Percentiles rank a stretch among this genome's conserved stretches.
phyloP scores from a whole-genome alignment of 768 basidiomycete genomes.

The Rubroboletus satanas region DNA sequence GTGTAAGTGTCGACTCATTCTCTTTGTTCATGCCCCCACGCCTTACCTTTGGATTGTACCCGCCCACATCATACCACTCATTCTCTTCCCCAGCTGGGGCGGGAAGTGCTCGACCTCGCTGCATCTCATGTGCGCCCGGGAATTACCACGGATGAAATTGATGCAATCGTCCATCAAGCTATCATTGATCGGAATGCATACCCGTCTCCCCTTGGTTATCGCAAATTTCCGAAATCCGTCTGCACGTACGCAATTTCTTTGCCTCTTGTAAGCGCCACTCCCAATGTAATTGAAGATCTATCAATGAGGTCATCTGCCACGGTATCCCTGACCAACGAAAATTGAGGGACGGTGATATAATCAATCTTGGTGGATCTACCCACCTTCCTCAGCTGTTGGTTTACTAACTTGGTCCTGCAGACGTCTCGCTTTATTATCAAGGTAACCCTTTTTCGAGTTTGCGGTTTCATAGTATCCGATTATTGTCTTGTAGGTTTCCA shows the following conservation, averaged over 20 bases:
- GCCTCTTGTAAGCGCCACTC: neutral
- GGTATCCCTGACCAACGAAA: slow-evolving; percentile 89
- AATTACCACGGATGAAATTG: slow-evolving; percentile 92
- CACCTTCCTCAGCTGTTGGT: slow-evolving; percentile 4
- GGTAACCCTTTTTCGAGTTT: slow-evolving; percentile 40
- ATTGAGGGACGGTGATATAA: slow-evolving; percentile 88
- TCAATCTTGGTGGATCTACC: slow-evolving; percentile 74
- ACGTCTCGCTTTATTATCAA: slow-evolving; percentile 75
- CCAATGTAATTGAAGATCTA: slow-evolving; percentile 47
- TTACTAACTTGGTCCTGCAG: slow-evolving; percentile 37
- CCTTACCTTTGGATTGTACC: slow-evolving; percentile 1
- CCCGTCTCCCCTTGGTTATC: slow-evolving; percentile 91
- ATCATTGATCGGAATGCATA: slow-evolving; percentile 88
- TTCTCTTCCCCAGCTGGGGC: slow-evolving; percentile 54
- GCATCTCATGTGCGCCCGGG: slow-evolving; percentile 87
- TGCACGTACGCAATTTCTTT: slow-evolving; percentile 70
- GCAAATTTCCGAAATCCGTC: slow-evolving; percentile 88
- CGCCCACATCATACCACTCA: neutral
- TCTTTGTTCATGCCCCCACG: neutral
- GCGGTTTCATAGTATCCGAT: neutral
- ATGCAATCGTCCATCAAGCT: slow-evolving; percentile 89
- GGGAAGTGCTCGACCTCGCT: slow-evolving; percentile 92
- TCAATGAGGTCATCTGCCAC: slow-evolving; percentile 97
- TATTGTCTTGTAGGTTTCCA: slow-evolving; percentile 62
- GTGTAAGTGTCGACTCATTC: slow-evolving; percentile 48